Evolutionary conservation across 2,329 filamentous ascomycete genomes (phyloP).

Genomic region (Colletotrichum eleusines): DNA sequence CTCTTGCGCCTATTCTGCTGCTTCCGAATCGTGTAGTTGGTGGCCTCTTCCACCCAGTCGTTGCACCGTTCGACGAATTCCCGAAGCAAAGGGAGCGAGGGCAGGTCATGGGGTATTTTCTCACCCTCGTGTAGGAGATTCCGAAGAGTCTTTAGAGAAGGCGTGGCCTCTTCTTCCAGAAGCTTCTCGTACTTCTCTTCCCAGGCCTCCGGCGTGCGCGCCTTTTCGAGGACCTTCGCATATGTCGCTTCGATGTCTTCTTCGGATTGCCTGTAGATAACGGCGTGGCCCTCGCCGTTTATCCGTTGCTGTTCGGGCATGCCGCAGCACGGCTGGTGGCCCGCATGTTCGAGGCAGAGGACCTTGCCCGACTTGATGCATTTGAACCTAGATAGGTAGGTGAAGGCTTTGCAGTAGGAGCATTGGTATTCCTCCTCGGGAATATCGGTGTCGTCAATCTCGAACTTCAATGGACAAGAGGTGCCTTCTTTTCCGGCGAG

Average conservation of each 20-base stretch:
- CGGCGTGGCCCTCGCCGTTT: conserved; percentile 75
- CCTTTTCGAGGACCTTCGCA: conserved; percentile 87
- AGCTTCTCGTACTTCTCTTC: conserved; percentile 88
- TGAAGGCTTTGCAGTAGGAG: conserved; percentile 90
- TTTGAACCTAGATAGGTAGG: conserved; percentile 90
- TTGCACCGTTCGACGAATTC: conserved; percentile 96
- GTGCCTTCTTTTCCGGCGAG: conserved; percentile 61
- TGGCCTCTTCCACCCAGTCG: conserved; percentile 97
- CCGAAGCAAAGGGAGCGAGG: conserved; percentile 83
- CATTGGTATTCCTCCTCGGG: conserved; percentile 95
- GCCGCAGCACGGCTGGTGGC: conserved; percentile 84
- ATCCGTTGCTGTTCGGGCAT: conserved; percentile 75
- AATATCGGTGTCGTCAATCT: conserved; percentile 79
- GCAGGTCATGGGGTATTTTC: conserved; percentile 91
- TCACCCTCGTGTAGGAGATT: conserved; percentile 92
- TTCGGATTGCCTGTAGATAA: conserved; percentile 83
- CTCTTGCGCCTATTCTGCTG: conserved; percentile 97
- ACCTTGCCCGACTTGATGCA: conserved; percentile 86
- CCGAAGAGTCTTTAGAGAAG: conserved; percentile 87
- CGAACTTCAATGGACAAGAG: conserved; percentile 70
- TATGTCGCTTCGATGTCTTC: conserved; percentile 75
- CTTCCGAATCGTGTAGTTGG: conserved; percentile 95
- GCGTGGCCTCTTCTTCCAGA: conserved; percentile 85
- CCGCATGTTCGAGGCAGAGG: conserved; percentile 86
- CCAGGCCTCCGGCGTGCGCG: conserved; percentile 88